These are phyloP conservation scores for Kwoniella botswanensis DNA, from an alignment of 768 basidiomycete species.

Conservation along the genomic window DNA sequence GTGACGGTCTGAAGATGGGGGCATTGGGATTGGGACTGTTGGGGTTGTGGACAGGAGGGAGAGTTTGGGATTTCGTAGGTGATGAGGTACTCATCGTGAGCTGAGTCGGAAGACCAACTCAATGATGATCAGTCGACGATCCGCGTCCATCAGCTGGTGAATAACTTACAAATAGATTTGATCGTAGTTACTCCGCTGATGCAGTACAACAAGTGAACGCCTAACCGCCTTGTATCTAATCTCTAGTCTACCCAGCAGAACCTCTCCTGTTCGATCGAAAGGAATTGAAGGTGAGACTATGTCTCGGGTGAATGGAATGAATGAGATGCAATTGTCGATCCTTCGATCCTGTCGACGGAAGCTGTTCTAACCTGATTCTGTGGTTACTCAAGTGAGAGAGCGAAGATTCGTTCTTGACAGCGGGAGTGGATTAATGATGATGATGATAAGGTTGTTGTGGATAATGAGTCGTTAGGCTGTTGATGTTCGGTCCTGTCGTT, in stretches of 20 bases:
- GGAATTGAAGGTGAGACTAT: neutral
- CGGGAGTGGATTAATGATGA: too few relatives aligned
- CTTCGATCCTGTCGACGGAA: neutral
- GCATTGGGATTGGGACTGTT: slow-evolving; percentile 33
- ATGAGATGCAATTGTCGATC: neutral
- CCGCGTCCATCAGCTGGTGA: neutral
- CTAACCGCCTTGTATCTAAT: too few relatives aligned
- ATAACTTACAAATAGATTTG: neutral
- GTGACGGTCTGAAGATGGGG: slow-evolving; percentile 38
- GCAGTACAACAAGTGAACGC: too few relatives aligned
- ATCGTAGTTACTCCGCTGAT: neutral
- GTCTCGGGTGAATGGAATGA: neutral
- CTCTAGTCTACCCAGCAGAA: neutral
- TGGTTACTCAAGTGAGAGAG: neutral
- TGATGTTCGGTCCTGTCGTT: neutral
- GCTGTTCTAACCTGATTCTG: neutral
- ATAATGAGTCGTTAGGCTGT: neutral
- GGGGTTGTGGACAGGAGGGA: slow-evolving; percentile 12
- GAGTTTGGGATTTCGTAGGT: slow-evolving; percentile 3
- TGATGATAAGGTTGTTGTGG: neutral
- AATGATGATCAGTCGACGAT: neutral
- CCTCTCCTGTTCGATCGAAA: neutral
- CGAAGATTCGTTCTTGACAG: too few relatives aligned
- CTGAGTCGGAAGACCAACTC: neutral
- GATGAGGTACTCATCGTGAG: slow-evolving; percentile 12